phyloP scores from a whole-genome alignment of 2,329 filamentous ascomycete genomes.

The Akanthomyces dipterigenus region DNA sequence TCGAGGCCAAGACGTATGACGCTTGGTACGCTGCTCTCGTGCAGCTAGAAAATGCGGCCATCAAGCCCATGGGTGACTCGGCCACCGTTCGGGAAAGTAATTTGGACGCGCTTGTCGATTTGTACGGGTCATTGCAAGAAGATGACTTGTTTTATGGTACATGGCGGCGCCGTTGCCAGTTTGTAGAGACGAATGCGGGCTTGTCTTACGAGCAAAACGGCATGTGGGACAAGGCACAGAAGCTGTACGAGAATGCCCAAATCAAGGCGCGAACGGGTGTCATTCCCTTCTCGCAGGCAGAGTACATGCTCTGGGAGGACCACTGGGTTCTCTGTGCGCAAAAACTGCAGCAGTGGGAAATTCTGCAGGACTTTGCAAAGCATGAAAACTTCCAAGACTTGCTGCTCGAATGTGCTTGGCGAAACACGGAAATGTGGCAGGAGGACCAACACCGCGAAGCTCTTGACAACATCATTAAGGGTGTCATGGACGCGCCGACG shows the following conservation, averaged over 20 bases:
- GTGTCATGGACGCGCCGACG: constrained; percentile 94
- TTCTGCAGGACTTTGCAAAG: constrained; percentile 94
- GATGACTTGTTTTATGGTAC: constrained; percentile 97
- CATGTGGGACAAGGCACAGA: constrained; percentile 98
- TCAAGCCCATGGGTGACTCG: constrained; percentile 79
- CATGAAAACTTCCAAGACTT: constrained; percentile 98
- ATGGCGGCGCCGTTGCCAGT: constrained; percentile 90
- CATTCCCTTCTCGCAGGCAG: constrained; percentile 90
- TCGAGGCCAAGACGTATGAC: constrained; percentile 86
- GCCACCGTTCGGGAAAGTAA: constrained; percentile 84
- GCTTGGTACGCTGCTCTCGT: constrained; percentile 93
- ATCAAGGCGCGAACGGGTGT: constrained; percentile 94
- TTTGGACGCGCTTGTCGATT: constrained; percentile 86
- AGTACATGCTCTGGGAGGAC: constrained; percentile 99
- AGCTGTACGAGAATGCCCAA: constrained; percentile 92
- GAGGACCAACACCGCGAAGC: constrained; percentile 79
- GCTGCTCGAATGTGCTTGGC: constrained; percentile 90
- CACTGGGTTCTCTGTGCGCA: constrained; percentile 97
- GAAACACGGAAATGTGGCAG: constrained; percentile 92
- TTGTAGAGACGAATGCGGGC: constrained; percentile 94
- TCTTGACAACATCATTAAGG: constrained; percentile 89
- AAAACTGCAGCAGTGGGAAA: constrained; percentile 98
- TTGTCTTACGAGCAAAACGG: constrained; percentile 98
- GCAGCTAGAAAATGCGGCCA: constrained; percentile 82
- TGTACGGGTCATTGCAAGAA: constrained; percentile 86